Conservation (phyloP, 78 protist species). For the Trichosphaerium sp. region DNA sequence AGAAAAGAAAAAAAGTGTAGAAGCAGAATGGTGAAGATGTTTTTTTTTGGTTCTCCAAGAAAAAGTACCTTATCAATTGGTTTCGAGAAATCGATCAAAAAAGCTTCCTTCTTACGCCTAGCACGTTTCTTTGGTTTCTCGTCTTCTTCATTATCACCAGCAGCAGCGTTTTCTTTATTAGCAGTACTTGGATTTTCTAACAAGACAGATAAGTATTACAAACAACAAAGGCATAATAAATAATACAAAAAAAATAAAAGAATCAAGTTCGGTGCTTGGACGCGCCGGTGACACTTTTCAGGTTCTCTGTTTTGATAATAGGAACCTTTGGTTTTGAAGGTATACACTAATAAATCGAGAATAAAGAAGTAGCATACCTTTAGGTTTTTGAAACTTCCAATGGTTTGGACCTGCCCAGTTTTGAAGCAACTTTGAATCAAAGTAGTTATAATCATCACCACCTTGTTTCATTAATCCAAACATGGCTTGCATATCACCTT, state of each 20-base stretch:
- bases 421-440: not conserved
- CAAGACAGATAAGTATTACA: not conserved
- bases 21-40: too few species aligned
- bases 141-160: not conserved
- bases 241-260: not conserved
- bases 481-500: too few species aligned
- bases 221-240: not conserved
- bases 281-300: not conserved
- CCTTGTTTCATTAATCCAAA: not conserved
- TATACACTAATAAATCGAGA: not conserved
- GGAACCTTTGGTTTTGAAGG: not conserved
- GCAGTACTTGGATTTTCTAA: not conserved
- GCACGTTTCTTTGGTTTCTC: not conserved
- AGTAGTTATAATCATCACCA: slow-evolving; percentile 23
- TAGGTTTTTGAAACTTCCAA: slow-evolving; percentile 41
- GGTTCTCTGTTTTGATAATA: not conserved
- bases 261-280: not conserved
- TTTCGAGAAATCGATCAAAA: slow-evolving; percentile 25
- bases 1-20: too few species aligned
- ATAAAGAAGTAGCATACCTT: not conserved
- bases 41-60: too few species aligned
- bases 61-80: slow-evolving; percentile 31
- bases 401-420: slow-evolving; percentile 67
- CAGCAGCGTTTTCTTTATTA: not conserved
- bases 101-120: not conserved